Conservation (phyloP, 1,139 yeast genomes). For the Nadsonia commutata region DNA sequence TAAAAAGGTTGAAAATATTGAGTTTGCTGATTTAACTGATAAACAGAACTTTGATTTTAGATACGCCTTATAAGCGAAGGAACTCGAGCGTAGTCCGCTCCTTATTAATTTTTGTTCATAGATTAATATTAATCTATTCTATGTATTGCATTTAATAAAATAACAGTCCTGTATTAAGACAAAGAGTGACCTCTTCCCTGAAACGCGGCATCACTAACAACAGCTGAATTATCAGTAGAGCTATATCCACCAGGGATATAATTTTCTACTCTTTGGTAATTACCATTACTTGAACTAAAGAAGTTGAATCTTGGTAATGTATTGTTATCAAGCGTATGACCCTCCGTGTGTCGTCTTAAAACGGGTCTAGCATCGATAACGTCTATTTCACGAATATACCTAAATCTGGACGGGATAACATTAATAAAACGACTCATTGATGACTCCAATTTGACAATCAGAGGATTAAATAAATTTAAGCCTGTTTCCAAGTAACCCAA, state of each 20-base stretch:
- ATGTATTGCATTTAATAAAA: no score
- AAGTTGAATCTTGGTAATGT: background rate
- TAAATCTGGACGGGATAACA: slow-evolving; percentile 29
- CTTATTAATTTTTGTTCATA: no score
- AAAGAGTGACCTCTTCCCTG: background rate
- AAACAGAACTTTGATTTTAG: slow-evolving; percentile 4
- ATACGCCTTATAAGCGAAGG: slow-evolving; percentile 2
- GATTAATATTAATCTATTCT: no score
- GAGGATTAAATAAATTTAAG: slow-evolving; percentile 49
- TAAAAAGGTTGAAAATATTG: slow-evolving; percentile 3
- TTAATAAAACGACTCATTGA: slow-evolving; percentile 36
- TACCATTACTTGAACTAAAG: background rate
- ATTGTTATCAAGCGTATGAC: background rate
- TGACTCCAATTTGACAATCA: slow-evolving; percentile 51
- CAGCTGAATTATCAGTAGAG: background rate
- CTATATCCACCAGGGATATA: background rate
- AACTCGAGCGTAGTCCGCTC: no score
- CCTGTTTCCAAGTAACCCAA: slow-evolving; percentile 39
- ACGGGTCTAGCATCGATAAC: background rate
- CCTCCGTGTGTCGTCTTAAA: background rate
- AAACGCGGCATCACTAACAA: background rate
- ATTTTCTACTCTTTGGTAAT: background rate
- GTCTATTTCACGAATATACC: background rate
- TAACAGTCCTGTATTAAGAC: background rate
- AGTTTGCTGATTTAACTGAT: slow-evolving; percentile 6